Base-by-base conservation (phyloP, 2,329 filamentous ascomycete species). In the Calonectria multiphialidica region DNA sequence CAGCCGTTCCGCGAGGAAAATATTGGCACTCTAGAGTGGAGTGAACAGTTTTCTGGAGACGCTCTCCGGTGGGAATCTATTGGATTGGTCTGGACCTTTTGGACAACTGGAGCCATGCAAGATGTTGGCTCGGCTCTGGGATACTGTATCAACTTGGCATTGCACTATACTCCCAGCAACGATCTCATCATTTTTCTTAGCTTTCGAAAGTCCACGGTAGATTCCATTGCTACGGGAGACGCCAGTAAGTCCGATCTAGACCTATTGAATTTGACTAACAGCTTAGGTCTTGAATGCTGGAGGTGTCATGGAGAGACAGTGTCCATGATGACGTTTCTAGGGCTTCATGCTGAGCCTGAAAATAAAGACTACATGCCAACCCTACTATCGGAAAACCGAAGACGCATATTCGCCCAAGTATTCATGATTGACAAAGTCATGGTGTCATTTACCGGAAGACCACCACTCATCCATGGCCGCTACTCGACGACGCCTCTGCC, bases 11-110 rank as follows among this genome's bases (percentile, higher is more conserved):
- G 73, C 0, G 84, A 87, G 16, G 77, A 83, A 0, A 80, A 84
- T 10, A 71, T 79, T 0, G 79, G 82, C n/a, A 74, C 82, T 0
- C 73, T 82, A 4, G 76, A 76, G n/a, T 88, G 85, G 85, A 74
- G 84, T 0, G 77, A 75, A 2, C 84, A 86, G 42, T 85, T 87
- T 59, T 80, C 79, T 0, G 85, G 85, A 0, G 71, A 72, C 0
- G 83, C 82, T 18, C 76, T 86, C 23, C 81, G 86, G 1, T 88
- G 86, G 86, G 86, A 88, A 65, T 82, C 84, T 0, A 66, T 88
- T 1, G 86, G 85, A 0, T 65, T 87, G 13, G 74, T 86, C 1
- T 87, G 76, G 79, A 72, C 78, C 0, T 75, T 78, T 16, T 78
- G 77, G 72, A 71, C 76, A 57, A 57, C 68, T 2, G 45, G 28